These are phyloP conservation scores for Saposhnikovia divaricata DNA, from an alignment of 129 eudicot species.

Conservation along the genomic window DNA sequence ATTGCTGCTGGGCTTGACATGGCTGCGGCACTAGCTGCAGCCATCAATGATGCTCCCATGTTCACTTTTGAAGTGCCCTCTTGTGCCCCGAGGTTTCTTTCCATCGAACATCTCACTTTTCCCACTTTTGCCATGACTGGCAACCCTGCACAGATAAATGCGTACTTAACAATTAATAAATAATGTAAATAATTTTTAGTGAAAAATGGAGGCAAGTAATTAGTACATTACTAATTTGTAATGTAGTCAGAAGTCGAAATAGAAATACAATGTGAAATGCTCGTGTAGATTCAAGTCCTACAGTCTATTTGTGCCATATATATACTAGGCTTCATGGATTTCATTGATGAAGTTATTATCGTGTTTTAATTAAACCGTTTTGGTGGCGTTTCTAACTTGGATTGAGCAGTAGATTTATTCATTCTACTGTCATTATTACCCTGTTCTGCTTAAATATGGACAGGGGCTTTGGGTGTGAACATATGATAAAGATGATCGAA, in stretches of 20 bases:
- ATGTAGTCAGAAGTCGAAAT: background rate
- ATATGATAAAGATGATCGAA: too few relatives aligned
- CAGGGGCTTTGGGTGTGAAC: background rate
- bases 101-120: conserved; percentile 46
- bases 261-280: background rate
- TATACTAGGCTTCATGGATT: background rate
- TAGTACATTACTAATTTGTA: too few relatives aligned
- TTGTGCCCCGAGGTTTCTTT: conserved; percentile 14
- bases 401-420: too few relatives aligned
- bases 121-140: conserved; percentile 50
- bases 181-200: too few relatives aligned
- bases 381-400: background rate
- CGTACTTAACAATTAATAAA: background rate
- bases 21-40: conserved; percentile 53
- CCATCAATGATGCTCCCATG: conserved; percentile 51
- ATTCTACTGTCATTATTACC: too few relatives aligned
- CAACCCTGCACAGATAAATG: conserved; percentile 29
- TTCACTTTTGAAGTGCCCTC: conserved; percentile 31
- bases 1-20: conserved; percentile 67
- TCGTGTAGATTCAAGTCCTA: background rate
- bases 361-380: background rate
- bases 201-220: background rate
- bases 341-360: too few relatives aligned
- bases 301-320: background rate
- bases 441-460: background rate